phyloP scores from a whole-genome alignment of 140 eudicot genomes.

The Ambrosia hybrid region DNA sequence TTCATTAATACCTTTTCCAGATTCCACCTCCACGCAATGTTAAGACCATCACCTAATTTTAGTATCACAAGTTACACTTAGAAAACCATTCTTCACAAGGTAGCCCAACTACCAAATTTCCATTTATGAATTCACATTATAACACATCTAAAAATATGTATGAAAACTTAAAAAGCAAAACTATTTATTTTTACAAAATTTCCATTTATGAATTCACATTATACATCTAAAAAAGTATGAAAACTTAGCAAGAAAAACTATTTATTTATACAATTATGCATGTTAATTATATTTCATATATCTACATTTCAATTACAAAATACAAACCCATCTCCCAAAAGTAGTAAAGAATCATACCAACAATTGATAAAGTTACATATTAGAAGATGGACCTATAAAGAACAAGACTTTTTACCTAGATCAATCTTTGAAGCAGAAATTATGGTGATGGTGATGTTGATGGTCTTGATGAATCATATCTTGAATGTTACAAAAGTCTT shows the following conservation, averaged over 20 bases:
- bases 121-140: neutral
- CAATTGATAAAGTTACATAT: neutral
- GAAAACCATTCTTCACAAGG: neutral
- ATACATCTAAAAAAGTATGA: no score
- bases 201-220: no score
- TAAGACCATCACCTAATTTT: slow-evolving; percentile 7
- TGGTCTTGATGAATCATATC: slow-evolving; percentile 24
- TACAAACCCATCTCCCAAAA: neutral
- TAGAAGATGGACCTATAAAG: neutral
- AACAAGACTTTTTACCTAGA: neutral
- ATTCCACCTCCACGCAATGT: neutral
- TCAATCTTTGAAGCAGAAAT: slow-evolving; percentile 53
- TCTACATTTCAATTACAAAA: neutral
- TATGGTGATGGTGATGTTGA: slow-evolving; percentile 15
- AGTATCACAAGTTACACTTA: slow-evolving; percentile 7
- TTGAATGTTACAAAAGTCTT: slow-evolving; percentile 49
- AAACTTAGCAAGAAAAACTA: neutral
- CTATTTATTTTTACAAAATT: neutral
- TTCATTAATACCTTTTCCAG: slow-evolving; percentile 6
- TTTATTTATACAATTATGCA: neutral
- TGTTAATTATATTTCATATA: slow-evolving; percentile 1
- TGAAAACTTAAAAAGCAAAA: neutral
- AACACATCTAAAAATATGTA: neutral
- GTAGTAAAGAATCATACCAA: neutral
- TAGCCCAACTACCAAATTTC: neutral